These are phyloP conservation scores for Coemansia reversa DNA, from an alignment of 192 early-diverging fungal genomes.

Conservation along the genomic window DNA sequence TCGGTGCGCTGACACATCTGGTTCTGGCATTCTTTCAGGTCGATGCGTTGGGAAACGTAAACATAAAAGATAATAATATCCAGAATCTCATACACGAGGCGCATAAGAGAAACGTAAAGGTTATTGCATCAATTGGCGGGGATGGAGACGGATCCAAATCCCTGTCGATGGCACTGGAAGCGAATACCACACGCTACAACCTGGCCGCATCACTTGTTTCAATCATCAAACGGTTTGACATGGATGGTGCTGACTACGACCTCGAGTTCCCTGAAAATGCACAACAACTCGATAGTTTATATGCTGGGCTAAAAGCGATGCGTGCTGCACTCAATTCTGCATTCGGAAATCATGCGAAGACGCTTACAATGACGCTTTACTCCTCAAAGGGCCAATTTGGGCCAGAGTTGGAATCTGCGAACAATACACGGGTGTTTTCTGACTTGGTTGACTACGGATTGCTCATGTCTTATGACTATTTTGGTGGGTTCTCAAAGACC, in stretches of 20 bases:
- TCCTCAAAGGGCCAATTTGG: conserved; percentile 57
- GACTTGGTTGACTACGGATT: conserved; percentile 65
- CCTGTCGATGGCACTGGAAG: conserved; percentile 57
- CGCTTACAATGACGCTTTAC: conserved; percentile 63
- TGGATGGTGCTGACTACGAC: conserved; percentile 69
- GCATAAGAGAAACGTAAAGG: conserved; percentile 49
- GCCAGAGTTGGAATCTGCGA: conserved; percentile 41
- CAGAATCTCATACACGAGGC: conserved; percentile 23
- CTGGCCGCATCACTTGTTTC: conserved; percentile 45
- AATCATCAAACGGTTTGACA: conserved; percentile 35
- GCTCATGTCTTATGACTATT: conserved; percentile 72
- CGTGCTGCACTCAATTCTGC: conserved; percentile 55
- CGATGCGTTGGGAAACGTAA: conserved; percentile 22
- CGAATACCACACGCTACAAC: conserved; percentile 24
- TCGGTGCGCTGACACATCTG: conserved; percentile 60
- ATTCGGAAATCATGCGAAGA: conserved; percentile 53
- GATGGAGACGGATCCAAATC: conserved; percentile 61
- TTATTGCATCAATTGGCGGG: conserved; percentile 70
- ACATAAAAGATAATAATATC: conserved; percentile 9
- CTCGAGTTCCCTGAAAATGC: conserved; percentile 59
- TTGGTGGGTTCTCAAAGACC: conserved; percentile 56
- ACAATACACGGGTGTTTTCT: conserved; percentile 60
- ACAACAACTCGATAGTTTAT: conserved; percentile 61
- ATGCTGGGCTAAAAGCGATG: conserved; percentile 57
- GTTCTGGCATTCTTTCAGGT: conserved; percentile 60